Evolutionary conservation across 176 grass and related monocot species (phyloP).

Genomic region (Aegilops tauschii): DNA sequence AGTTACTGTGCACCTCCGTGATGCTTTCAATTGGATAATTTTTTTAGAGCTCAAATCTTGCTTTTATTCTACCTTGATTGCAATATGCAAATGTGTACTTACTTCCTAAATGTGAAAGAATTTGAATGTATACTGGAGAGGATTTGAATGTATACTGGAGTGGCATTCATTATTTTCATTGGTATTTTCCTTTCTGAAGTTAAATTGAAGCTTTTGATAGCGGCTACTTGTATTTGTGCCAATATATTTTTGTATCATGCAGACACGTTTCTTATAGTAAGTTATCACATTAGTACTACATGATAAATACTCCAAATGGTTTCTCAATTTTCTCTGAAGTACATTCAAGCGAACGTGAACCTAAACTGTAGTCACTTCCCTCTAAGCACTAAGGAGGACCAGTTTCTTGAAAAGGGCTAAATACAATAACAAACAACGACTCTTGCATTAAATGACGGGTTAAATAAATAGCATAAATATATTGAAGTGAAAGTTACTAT

Average conservation of each 20-base stretch:
- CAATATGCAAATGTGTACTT: not conserved
- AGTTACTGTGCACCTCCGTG: not conserved
- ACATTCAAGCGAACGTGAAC: not conserved
- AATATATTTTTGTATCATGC: not conserved
- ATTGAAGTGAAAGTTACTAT: not conserved
- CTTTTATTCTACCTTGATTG: not conserved
- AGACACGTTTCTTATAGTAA: not conserved
- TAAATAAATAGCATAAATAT: not conserved
- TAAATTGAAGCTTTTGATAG: not conserved
- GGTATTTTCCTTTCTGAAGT: not conserved
- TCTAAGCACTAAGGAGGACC: not conserved
- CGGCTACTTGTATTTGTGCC: not conserved
- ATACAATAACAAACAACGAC: not conserved
- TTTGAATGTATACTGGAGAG: not conserved
- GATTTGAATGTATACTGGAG: not conserved
- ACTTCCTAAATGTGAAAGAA: not conserved
- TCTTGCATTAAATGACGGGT: not conserved
- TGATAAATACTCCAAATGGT: not conserved
- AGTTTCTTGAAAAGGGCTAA: not conserved
- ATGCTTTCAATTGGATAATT: not conserved
- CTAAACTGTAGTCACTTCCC: not conserved
- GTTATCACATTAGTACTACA: not conserved
- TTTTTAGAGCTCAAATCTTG: not conserved
- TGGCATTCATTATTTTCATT: not conserved
- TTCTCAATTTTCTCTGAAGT: not conserved